A percentile compares a stretch with the other conserved stretches of the same genome.
Conservation (phyloP, 2,329 filamentous ascomycete species). For the Fusarium lateritium region DNA sequence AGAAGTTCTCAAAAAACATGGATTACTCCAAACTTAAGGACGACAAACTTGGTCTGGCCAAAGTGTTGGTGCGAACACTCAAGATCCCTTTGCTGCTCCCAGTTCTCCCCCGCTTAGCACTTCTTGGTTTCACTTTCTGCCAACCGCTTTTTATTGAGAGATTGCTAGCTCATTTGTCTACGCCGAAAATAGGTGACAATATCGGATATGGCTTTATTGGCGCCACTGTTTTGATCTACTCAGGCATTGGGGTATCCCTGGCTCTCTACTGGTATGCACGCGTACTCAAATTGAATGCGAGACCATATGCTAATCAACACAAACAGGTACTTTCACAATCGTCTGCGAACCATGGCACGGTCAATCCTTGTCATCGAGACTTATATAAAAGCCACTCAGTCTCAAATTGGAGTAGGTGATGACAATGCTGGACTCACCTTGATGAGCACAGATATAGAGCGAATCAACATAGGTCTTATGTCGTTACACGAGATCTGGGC, state of each 20-base stretch:
- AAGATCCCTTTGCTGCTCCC: conserved; percentile 53
- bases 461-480: conserved; percentile 54
- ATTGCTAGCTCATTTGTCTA: conserved; percentile 53
- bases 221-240: conserved; percentile 57
- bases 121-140: conserved; percentile 58
- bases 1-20: conserved; percentile 37
- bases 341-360: conserved; percentile 50
- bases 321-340: conserved; percentile 10
- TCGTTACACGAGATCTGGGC: conserved; percentile 60
- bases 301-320: background rate
- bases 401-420: conserved; percentile 51
- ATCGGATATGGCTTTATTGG: conserved; percentile 61
- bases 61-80: conserved; percentile 50
- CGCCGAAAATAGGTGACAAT: conserved; percentile 43
- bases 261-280: conserved; percentile 56
- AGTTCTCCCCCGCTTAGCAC: conserved; percentile 54
- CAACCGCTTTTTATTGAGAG: conserved; percentile 61
- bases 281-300: fast-evolving
- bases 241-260: conserved; percentile 57
- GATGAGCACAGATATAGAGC: conserved; percentile 64
- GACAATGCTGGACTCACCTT: conserved; percentile 60
- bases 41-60: conserved; percentile 48
- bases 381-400: conserved; percentile 52
- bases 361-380: conserved; percentile 50
- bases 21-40: conserved; percentile 43